Base-by-base conservation (phyloP, 1,139 yeast species). In the Nakaseomyces nivariensis region DNA sequence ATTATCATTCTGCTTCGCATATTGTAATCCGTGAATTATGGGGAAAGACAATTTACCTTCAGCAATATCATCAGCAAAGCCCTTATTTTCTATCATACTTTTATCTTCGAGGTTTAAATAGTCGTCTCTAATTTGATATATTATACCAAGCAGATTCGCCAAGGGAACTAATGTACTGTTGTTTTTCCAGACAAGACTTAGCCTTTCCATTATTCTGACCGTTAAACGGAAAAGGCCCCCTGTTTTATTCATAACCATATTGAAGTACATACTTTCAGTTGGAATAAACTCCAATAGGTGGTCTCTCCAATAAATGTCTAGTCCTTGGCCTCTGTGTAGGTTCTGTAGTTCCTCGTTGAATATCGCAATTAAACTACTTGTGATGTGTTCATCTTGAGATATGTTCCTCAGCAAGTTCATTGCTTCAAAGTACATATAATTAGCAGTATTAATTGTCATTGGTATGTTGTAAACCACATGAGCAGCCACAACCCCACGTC, bases 21-120 rank as follows among this genome's bases (percentile, higher is more conserved):
- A 57, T 13, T 71, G 60, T 5, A 82, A 67, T 17, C 82, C 77
- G 65, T 86, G 94, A 36, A 88, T 76, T 6, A 89, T 80, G 0
- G 96, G 96, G 54, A 86, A 82, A 1, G 95, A 84, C 52, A 85
- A 77, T 66, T 89, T 90, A 0, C 97, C 97, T 64, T 89, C 97
- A 0, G 89, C 78, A 38, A 89, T 74, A 62, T 89, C 97, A 58
- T 89, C 96, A 48, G 95, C 88, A 50, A 76, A 79, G 0, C 96
- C 96, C 66, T 89, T 88, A 71, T 81, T 79, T 36, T 74, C 72
- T 13, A 72, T 67, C 67, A 85, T 82, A 32, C 69, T 67, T 10
- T 67, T 69, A 51, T 78, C 79, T 29, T 74, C 74, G 48, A 86
- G 67, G 61, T 87, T 86, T 56, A 85, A 67, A 57, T 81, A 82